A percentile compares a stretch with the other conserved stretches of the same genome.
Conservation (phyloP, 2,329 filamentous ascomycete species). For the Claviceps sp. region DNA sequence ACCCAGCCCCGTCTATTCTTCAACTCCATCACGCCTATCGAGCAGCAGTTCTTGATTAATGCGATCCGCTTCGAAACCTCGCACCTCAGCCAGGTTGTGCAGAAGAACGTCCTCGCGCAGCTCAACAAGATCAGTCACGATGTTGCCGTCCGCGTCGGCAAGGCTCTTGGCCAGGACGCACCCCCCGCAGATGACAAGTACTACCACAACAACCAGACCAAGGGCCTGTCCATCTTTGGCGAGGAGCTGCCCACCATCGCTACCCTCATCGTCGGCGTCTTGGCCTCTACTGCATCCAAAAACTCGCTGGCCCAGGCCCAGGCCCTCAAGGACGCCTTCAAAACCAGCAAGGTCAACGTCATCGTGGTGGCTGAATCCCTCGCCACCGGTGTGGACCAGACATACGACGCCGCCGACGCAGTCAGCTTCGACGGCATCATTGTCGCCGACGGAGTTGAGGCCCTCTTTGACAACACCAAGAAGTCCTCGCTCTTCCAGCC, state of each 20-base stretch:
- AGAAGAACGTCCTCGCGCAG: conserved; percentile 52
- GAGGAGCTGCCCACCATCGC: conserved; percentile 45
- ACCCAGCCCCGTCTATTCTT: conserved; percentile 60
- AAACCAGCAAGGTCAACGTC: conserved; percentile 37
- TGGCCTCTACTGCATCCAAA: conserved; percentile 31
- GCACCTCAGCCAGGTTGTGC: conserved; percentile 45
- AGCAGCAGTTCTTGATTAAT: conserved; percentile 61
- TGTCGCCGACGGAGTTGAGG: conserved; percentile 38
- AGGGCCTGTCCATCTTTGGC: conserved; percentile 45
- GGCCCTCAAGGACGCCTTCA: conserved; percentile 35
- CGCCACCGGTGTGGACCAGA: conserved; percentile 39
- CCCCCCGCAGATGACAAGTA: conserved; percentile 47
- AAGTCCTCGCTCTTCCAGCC: conserved; percentile 46
- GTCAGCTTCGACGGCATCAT: conserved; percentile 50
- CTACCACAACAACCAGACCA: conserved; percentile 57
- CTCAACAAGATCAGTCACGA: conserved; percentile 57
- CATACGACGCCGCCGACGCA: conserved; percentile 53
- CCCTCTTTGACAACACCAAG: conserved; percentile 31
- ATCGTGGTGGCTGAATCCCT: conserved; percentile 49
- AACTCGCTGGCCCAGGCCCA: conserved; percentile 34
- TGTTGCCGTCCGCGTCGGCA: conserved; percentile 49
- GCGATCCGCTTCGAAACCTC: conserved; percentile 59
- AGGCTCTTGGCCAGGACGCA: conserved; percentile 43
- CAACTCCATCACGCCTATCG: conserved; percentile 52
- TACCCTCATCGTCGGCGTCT: conserved; percentile 49